These are phyloP conservation scores for Neurospora sublineolata DNA, from an alignment of 495 filamentous ascomycete species.

Conservation along the genomic window DNA sequence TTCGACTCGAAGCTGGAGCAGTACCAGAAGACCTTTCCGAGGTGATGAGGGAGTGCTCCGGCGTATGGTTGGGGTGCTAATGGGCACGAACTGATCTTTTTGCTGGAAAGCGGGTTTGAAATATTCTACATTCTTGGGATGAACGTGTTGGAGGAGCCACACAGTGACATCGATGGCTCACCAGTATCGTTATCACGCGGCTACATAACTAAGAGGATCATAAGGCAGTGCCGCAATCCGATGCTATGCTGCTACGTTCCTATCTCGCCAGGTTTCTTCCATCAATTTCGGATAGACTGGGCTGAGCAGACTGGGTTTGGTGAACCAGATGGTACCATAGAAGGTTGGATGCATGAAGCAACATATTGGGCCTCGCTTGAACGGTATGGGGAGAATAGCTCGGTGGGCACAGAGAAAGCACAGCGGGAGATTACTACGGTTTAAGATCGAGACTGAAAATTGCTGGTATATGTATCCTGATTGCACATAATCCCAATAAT, in stretches of 20 bases:
- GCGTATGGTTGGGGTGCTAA: background rate
- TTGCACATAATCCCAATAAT: background rate
- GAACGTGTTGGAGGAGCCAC: background rate
- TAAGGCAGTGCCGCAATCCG: background rate
- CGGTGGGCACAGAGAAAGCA: background rate
- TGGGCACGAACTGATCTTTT: background rate
- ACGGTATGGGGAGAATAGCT: background rate
- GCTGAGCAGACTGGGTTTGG: background rate
- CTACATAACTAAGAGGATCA: background rate
- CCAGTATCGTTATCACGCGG: background rate
- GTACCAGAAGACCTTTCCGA: background rate
- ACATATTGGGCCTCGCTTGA: background rate
- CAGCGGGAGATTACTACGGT: background rate
- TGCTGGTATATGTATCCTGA: background rate
- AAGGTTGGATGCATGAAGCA: background rate
- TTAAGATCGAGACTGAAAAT: background rate
- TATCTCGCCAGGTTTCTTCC: background rate
- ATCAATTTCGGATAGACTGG: background rate
- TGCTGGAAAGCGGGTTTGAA: background rate
- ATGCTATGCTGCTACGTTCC: background rate
- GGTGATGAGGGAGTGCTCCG: background rate
- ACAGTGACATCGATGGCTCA: background rate
- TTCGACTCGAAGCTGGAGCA: constrained; percentile 2
- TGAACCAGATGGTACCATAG: background rate
- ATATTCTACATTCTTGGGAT: background rate